Evolutionary conservation across 2,329 filamentous ascomycete genomes (phyloP).

Genomic region (Alternaria ethzedia): DNA sequence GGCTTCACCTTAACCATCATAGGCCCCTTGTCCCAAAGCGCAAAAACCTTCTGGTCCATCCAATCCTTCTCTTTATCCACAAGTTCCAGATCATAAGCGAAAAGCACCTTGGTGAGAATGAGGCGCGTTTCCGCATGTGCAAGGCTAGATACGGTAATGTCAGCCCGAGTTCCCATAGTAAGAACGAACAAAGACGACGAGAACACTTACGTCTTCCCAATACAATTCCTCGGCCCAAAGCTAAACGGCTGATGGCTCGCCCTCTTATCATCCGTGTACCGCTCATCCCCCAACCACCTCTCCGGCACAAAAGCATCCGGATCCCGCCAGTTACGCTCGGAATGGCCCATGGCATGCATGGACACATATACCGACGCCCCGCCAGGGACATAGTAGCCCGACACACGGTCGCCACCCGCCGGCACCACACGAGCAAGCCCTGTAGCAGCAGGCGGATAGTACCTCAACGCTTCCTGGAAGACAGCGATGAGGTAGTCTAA

Average conservation of each 20-base stretch:
- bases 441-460: constrained; percentile 39
- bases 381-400: constrained; percentile 35
- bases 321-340: constrained; percentile 33
- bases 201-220: constrained; percentile 48
- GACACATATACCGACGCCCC: constrained; percentile 36
- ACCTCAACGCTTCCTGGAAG: constrained; percentile 33
- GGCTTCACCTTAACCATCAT: constrained; percentile 36
- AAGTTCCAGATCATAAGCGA: constrained; percentile 33
- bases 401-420: constrained; percentile 28
- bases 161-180: too few relatives aligned
- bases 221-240: constrained; percentile 36
- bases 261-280: constrained; percentile 43
- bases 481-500: constrained; percentile 38
- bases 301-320: constrained; percentile 36
- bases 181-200: too few relatives aligned
- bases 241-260: constrained; percentile 37
- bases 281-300: constrained; percentile 48
- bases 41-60: constrained; percentile 42
- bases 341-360: constrained; percentile 42
- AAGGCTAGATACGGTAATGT: constrained; percentile 10
- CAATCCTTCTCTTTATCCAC: constrained; percentile 45
- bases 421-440: constrained; percentile 40
- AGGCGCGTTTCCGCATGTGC: constrained; percentile 39
- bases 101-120: constrained; percentile 34
- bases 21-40: constrained; percentile 42